A percentile compares a stretch with the other conserved stretches of the same genome.
Evolutionary conservation across 1,139 yeast genomes (phyloP).

Genomic region (Diutina sp.): DNA sequence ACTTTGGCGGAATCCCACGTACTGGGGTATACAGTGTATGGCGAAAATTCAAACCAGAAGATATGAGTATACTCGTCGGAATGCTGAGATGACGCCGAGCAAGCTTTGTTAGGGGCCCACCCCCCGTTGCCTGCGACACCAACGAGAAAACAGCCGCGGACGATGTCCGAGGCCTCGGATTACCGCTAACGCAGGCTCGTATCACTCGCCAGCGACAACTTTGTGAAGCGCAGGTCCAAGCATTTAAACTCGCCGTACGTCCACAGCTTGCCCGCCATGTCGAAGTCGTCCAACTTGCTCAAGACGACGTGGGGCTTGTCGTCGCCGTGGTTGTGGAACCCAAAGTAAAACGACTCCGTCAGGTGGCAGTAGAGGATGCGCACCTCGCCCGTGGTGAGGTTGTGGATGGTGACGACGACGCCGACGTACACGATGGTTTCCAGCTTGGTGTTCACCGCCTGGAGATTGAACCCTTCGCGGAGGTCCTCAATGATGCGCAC

Average conservation of each 20-base stretch:
- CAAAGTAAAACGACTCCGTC: slow-evolving; percentile 32
- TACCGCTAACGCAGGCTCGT: not conserved
- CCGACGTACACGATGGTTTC: slow-evolving; percentile 19
- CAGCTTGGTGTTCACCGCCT: slow-evolving; percentile 4
- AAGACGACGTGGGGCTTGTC: slow-evolving; percentile 13
- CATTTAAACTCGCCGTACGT: slow-evolving; percentile 24
- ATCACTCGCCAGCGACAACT: not conserved
- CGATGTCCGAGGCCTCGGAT: not conserved
- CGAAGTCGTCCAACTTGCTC: slow-evolving; percentile 13
- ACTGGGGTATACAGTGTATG: not conserved
- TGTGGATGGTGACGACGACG: slow-evolving; percentile 13
- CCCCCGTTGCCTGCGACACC: not conserved
- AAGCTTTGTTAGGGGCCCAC: not conserved
- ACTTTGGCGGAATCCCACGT: not conserved
- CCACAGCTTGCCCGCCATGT: slow-evolving; percentile 12
- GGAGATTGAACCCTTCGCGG: slow-evolving; percentile 2
- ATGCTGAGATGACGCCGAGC: not conserved
- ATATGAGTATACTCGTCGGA: not conserved
- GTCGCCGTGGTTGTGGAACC: slow-evolving; percentile 10
- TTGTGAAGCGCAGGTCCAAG: not conserved
- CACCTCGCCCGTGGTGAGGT: slow-evolving; percentile 5
- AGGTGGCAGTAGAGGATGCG: slow-evolving; percentile 27
- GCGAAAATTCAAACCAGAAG: not conserved
- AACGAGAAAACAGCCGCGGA: not conserved
- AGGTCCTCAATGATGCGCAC: slow-evolving; percentile 3